phyloP scores from a whole-genome alignment of 2,329 filamentous ascomycete genomes.

The Berkeleyomyces rouxiae region DNA sequence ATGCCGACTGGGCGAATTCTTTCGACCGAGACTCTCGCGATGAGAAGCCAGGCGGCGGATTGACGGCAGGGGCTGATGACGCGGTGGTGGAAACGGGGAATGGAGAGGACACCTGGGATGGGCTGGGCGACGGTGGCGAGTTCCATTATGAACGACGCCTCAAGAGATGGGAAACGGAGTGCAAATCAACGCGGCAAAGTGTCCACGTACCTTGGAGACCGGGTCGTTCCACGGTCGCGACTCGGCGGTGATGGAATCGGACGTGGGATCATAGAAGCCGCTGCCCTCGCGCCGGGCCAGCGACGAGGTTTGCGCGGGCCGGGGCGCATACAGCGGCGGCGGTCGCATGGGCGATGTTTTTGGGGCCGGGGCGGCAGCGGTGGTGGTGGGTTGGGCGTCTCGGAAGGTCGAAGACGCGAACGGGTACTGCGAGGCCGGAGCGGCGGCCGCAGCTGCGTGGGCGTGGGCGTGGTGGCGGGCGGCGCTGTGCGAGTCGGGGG shows the following conservation, averaged over 20 bases:
- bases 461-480: conserved; percentile 14
- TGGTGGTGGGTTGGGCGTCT: conserved; percentile 24
- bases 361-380: conserved; percentile 28
- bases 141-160: too few relatives aligned
- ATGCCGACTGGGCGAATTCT: too few relatives aligned
- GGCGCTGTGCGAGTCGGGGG: neutral
- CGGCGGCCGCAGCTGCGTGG: conserved; percentile 28
- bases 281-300: conserved; percentile 22
- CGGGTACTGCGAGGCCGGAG: conserved; percentile 27
- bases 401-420: conserved; percentile 14
- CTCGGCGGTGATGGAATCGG: conserved; percentile 33
- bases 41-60: too few relatives aligned
- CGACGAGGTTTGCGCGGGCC: conserved; percentile 20
- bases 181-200: too few relatives aligned
- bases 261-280: conserved; percentile 38
- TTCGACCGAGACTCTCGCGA: too few relatives aligned
- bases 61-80: neutral
- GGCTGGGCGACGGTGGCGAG: too few relatives aligned
- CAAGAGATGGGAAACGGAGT: too few relatives aligned
- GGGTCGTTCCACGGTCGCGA: conserved; percentile 28
- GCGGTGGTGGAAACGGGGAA: neutral
- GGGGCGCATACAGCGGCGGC: conserved; percentile 14
- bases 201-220: conserved; percentile 29
- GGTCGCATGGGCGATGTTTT: conserved; percentile 18
- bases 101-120: neutral